Base-by-base conservation (phyloP, 768 basidiomycete species). In the Naganishia antarctica region DNA sequence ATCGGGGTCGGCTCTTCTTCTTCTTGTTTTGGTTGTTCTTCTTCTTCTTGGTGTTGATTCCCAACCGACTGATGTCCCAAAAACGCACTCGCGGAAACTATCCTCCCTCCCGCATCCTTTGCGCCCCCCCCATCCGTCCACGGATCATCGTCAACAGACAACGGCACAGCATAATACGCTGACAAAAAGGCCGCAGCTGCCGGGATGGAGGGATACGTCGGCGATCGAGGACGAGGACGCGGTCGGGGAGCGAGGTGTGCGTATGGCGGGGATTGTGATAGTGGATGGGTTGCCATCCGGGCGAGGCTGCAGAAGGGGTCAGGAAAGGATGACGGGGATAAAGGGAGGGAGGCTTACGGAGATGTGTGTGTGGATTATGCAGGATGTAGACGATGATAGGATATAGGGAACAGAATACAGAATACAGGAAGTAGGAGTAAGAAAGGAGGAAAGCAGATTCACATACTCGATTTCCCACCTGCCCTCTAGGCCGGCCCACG, bases 241-340 rank as follows among this genome's bases (percentile, higher is more conserved):
- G 53, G 53, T 13, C 53, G 53, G 3, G 53, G 53, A 25, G 53
- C 53, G 53, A 57, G 34, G 37, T 57, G 53, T 37, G 53, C 53
- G 37, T 57, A 57, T 23, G 37, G 9, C 18, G 53, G 21, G 21
- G 51, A 53, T 4, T 31, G 28, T 5, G 51, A 53, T 4, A 32
- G 28, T 5, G 51, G 51, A 53, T 32, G 28, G 53, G 53, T 57
- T 57, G 53, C 53, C 53, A 57, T 57, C 37, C 53, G 53, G n/a
- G n/a, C n/a, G n/a, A n/a, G n/a, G n/a, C n/a, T n/a, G n/a, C n/a
- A n/a, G n/a, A n/a, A n/a, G n/a, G n/a, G n/a, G n/a, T n/a, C n/a
- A n/a, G n/a, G n/a, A n/a, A n/a, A n/a, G n/a, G n/a, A n/a, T n/a
- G n/a, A n/a, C n/a, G n/a, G n/a, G n/a, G n/a, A n/a, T n/a, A n/a